Percentiles rank a stretch among this genome's conserved stretches.
Evolutionary conservation across 306 rosid genomes (phyloP).

Genomic region (Citrullus colocynthis): DNA sequence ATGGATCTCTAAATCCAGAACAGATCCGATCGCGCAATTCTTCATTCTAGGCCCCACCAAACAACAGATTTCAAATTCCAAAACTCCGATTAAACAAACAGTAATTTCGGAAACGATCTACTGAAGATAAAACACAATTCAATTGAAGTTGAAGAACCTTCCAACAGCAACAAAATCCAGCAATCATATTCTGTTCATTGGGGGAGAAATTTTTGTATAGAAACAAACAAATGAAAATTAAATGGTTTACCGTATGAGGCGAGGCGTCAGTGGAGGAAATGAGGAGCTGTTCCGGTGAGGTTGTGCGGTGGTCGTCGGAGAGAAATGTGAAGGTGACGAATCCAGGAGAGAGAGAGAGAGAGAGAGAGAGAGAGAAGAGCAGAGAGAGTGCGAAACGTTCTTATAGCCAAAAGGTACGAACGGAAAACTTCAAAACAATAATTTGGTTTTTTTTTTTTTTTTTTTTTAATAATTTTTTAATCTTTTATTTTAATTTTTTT

Average conservation of each 20-base stretch:
- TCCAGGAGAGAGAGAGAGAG: not conserved
- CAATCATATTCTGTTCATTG: not conserved
- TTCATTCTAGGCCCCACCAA: not conserved
- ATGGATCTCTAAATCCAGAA: not conserved
- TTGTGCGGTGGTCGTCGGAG: not conserved
- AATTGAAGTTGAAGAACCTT: not conserved
- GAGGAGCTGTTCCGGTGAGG: not conserved
- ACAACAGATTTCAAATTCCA: not conserved
- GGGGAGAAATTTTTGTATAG: not conserved
- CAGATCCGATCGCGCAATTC: not conserved
- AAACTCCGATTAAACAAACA: not conserved
- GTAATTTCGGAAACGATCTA: not conserved
- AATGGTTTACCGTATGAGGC: not conserved
- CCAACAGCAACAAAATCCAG: not conserved
- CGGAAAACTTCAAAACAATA: not conserved
- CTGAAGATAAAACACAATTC: not conserved
- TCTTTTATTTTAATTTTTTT: no score
- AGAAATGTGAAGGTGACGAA: not conserved
- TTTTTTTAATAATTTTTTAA: no score
- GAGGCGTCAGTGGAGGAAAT: not conserved
- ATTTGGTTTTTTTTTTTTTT: not conserved
- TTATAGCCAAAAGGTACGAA: not conserved
- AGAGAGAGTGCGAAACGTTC: not conserved
- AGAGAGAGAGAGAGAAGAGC: not conserved
- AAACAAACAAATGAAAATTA: not conserved